Evolutionary conservation across 352 stramenopile species (phyloP), one percentile per base, ranked within the genome.

Genomic region (Phytophthora colocasiae): DNA sequence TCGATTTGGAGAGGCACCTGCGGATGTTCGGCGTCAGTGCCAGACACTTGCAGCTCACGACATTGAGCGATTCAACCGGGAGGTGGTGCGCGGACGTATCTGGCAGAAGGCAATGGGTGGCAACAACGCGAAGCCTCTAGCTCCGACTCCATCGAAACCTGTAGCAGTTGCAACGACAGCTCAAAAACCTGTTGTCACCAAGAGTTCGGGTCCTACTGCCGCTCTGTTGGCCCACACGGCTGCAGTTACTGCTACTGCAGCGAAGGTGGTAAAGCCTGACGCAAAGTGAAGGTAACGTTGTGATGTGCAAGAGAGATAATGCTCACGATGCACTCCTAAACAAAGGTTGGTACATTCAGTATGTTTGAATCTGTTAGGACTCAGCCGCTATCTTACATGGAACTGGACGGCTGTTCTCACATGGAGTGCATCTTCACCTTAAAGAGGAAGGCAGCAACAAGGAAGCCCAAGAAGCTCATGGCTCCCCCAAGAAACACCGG

Each of bases 41-140:
- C 73, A 87, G 67, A 50, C 77, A 32, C 44, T 89, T 36, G 80
- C 78, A 36, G 65, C 64, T 0, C 71, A 81, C 8, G 80, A 91
- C 27, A 55, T 80, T 24, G 78, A 88, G 27, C 80, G 83, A 14
- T 91, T 81, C 55, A 83, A 91, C 39, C 78, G 78, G 40, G 80
- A 89, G 46, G 74, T 83, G 31, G 66, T 91, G 24, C 83, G 83
- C 12, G 58, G 71, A 7, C 77, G 78, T 15, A 75, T 89, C 31
- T 87, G 80, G 78, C 71, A 89, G 46, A 91, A 89, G 39, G 75
- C 82, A 7, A 80, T 77, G 56, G 65, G 60, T 5, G 12, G 34
- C 11, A 48, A 14, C n/a, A 58, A 17, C 32, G 39, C 59, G 26
- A 54, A 52, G 29, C 36, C 39, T 40, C 12, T 40, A 51, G 2